These are phyloP conservation scores for Acanthamoeba castellanii DNA, from an alignment of 208 protist species.

Conservation along the genomic window DNA sequence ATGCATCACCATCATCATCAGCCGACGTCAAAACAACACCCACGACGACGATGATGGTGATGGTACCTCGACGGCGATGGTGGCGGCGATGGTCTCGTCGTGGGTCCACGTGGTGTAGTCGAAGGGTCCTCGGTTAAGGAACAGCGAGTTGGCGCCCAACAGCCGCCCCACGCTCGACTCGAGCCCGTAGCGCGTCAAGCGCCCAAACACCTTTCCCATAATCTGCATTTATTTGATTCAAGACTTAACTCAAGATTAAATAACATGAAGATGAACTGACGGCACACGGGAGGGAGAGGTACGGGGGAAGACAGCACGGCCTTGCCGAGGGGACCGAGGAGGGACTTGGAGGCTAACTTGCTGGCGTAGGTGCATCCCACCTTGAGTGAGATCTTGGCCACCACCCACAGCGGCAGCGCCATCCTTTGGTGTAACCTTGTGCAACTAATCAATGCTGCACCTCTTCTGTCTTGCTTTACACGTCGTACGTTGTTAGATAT, in stretches of 20 bases:
- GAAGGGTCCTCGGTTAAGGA: slow-evolving; percentile 4
- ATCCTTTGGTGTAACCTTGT: neutral
- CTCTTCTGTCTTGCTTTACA: too few species aligned
- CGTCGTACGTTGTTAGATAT: too few species aligned
- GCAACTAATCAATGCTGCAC: too few species aligned
- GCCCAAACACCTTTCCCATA: neutral
- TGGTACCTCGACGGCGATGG: slow-evolving; percentile 4
- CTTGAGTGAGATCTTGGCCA: slow-evolving; percentile 8
- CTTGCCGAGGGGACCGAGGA: slow-evolving; percentile 22
- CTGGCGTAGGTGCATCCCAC: neutral
- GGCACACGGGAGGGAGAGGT: neutral
- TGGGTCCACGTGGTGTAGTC: slow-evolving; percentile 29
- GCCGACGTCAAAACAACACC: too few species aligned
- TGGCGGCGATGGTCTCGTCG: neutral
- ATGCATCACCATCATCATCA: neutral
- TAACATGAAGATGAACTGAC: neutral
- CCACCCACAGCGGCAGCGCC: slow-evolving; percentile 32
- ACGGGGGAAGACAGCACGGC: neutral
- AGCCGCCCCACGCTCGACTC: neutral
- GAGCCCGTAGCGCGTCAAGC: neutral
- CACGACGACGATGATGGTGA: neutral
- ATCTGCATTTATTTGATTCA: neutral
- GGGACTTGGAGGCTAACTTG: slow-evolving; percentile 15
- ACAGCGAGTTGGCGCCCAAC: slow-evolving; percentile 14
- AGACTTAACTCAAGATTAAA: neutral